Evolutionary conservation across 108 stramenopile genomes (phyloP), one percentile per base, ranked within the genome.

Genomic region (Pelagomonas calceolata): DNA sequence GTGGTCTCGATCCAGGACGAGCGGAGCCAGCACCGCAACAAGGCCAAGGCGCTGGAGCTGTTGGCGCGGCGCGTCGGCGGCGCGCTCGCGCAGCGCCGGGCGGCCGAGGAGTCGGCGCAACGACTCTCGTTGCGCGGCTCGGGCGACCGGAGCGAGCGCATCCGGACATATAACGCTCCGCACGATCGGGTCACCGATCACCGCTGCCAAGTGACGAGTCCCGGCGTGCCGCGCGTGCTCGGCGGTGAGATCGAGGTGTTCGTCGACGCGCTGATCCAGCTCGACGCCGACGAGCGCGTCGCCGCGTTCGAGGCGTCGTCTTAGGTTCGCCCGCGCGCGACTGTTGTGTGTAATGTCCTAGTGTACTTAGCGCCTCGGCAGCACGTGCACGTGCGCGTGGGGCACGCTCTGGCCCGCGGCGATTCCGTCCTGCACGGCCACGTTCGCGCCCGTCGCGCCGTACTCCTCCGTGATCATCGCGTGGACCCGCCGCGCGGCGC

Each of bases 101-200:
- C 39, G 64, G 76, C 66, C 67, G 78, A 81, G 78, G 21, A 26
- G 21, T 66, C 69, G 26, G 75, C 31, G 34, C 35, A 36, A 63
- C 79, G 85, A 44, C 86, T 85, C 44, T 81, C 85, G 15, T 75
- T 81, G 30, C 75, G 87, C n/a, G 92, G 87, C 60, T 86, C 82
- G 39, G 98, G 96, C 30, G 95, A 95, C 76, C 85, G 98, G 12
- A 89, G 90, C 67, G 96, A 97, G 79, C 82, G 95, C 30, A 94
- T 99, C 68, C 85, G 98, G 10, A 99, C 98, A 14, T 99, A 99
- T 81, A 99, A 99, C 74, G 96, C 84, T 76, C 85, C 95, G 7
- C 95, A 97, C 76, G 96, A 99, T 84, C 84, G 96, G 32, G 84
- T 96, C n/a, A 94, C 94, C 30, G 98, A 98, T 73, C 98, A 97